Conservation (phyloP, 768 basidiomycete genomes). For the Suillus ampliporus region DNA sequence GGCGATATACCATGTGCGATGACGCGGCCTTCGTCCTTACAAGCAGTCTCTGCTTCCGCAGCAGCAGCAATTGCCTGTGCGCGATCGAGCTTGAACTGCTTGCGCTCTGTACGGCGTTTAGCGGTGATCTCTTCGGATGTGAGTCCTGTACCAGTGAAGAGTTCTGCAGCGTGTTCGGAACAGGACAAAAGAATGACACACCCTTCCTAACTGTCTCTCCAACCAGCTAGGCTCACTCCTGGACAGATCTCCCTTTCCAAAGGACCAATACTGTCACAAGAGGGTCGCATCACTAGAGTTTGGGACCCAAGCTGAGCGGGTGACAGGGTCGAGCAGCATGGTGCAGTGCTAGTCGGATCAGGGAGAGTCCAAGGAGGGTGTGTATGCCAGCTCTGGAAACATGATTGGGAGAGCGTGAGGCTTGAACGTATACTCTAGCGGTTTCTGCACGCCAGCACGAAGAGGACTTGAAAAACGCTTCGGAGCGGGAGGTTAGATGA, state of each 20-base stretch:
- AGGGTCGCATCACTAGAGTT: constrained; percentile 64
- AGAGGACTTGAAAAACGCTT: constrained; percentile 49
- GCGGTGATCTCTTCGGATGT: constrained; percentile 94
- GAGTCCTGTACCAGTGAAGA: constrained; percentile 49
- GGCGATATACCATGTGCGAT: constrained; percentile 61
- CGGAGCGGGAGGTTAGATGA: not conserved
- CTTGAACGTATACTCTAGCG: constrained; percentile 69
- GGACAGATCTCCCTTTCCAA: constrained; percentile 95
- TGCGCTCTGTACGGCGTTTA: constrained; percentile 83
- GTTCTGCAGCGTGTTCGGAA: not conserved
- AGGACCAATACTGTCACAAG: constrained; percentile 93
- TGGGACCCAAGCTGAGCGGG: constrained; percentile 86
- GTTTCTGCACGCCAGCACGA: constrained; percentile 64
- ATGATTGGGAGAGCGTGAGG: constrained; percentile 70
- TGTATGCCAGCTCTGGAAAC: constrained; percentile 53
- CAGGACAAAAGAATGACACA: too few species aligned
- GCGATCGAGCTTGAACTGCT: constrained; percentile 91
- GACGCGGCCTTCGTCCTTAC: constrained; percentile 71
- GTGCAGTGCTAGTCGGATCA: constrained; percentile 70
- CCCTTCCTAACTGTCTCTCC: constrained; percentile 19
- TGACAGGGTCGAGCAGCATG: constrained; percentile 76
- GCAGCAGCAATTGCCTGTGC: constrained; percentile 86
- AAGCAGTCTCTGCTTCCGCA: constrained; percentile 78
- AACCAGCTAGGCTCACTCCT: constrained; percentile 96
- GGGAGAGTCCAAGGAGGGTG: constrained; percentile 57